phyloP scores from a whole-genome alignment of 1,284 basidiomycete species.

The Ustanciosporium gigantosporum region DNA sequence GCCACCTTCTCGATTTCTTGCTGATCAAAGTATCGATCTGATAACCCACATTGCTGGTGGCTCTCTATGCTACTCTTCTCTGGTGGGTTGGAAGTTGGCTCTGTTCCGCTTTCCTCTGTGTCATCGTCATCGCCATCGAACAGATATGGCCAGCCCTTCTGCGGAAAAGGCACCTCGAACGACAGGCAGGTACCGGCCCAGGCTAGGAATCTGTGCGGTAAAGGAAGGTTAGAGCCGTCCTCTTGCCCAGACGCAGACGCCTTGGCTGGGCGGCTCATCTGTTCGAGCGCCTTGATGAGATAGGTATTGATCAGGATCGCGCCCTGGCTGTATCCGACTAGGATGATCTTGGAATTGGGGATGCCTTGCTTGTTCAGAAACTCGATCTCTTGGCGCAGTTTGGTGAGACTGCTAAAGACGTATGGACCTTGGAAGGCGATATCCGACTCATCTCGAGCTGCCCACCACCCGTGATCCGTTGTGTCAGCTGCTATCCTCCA shows the following conservation, averaged over 20 bases:
- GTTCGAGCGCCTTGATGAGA: constrained; percentile 3
- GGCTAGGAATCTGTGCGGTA: constrained; percentile 5
- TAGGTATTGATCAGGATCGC: constrained; percentile 12
- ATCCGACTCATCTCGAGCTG: constrained; percentile 6
- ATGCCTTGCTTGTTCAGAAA: constrained; percentile 6
- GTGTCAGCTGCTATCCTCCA: too few species aligned
- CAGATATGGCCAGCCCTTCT: constrained; percentile 2
- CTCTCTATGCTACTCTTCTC: constrained; percentile 1
- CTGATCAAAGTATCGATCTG: constrained; percentile 13
- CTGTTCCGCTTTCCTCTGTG: too few species aligned
- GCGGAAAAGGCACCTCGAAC: constrained; percentile 3
- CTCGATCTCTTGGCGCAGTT: constrained; percentile 7
- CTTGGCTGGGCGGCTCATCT: too few species aligned
- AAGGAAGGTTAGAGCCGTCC: constrained; percentile 1
- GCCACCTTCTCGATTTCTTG: constrained; percentile 5
- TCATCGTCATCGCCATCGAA: too few species aligned
- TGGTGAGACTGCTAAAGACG: constrained; percentile 7
- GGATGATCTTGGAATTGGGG: constrained; percentile 3
- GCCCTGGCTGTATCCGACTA: constrained; percentile 17
- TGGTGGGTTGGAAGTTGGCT: background rate
- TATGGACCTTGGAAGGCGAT: constrained; percentile 8
- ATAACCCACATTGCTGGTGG: constrained; percentile 13
- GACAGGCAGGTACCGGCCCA: constrained; percentile 7
- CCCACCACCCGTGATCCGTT: too few species aligned
- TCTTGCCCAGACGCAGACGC: too few species aligned